Evolutionary conservation across 331 rosid species (phyloP).

Genomic region (Quercus lobata): DNA sequence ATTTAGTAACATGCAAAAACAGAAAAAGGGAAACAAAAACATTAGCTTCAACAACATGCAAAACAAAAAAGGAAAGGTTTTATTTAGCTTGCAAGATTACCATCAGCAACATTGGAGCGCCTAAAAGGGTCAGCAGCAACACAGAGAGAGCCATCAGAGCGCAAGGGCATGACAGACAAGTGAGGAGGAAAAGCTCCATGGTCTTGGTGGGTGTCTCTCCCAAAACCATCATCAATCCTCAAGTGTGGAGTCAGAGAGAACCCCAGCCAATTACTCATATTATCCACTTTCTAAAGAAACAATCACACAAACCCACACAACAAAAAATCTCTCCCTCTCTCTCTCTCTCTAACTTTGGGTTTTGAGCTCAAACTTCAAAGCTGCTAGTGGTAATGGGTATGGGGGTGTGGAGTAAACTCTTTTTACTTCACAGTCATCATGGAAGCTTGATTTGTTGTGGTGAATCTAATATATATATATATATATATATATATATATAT

Average conservation of each 20-base stretch:
- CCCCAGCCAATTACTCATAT: slow-evolving; percentile 91
- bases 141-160: slow-evolving; percentile 92
- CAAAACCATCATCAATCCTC: slow-evolving; percentile 69
- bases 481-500: not conserved
- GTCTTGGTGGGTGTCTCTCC: slow-evolving; percentile 52
- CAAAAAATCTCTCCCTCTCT: slow-evolving; percentile 4
- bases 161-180: slow-evolving; percentile 76
- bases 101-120: slow-evolving; percentile 42
- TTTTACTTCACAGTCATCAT: slow-evolving; percentile 20
- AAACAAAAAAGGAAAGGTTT: not conserved
- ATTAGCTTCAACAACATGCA: not conserved
- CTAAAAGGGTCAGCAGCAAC: slow-evolving; percentile 48
- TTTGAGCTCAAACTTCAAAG: slow-evolving; percentile 66
- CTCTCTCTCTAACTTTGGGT: slow-evolving; percentile 14
- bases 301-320: slow-evolving; percentile 5
- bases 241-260: slow-evolving; percentile 93
- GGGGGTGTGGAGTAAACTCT: slow-evolving; percentile 20
- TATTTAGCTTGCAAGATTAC: slow-evolving; percentile 35
- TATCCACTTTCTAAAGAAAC: slow-evolving; percentile 27
- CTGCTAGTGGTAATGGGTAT: slow-evolving; percentile 23
- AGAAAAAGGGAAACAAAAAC: no score
- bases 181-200: slow-evolving; percentile 23
- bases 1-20: slow-evolving; percentile 8
- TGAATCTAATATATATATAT: not conserved
- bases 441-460: slow-evolving; percentile 32